These are phyloP conservation scores for Nakaseomyces uthaithaninus DNA, from an alignment of 1,139 yeast species.

Conservation along the genomic window DNA sequence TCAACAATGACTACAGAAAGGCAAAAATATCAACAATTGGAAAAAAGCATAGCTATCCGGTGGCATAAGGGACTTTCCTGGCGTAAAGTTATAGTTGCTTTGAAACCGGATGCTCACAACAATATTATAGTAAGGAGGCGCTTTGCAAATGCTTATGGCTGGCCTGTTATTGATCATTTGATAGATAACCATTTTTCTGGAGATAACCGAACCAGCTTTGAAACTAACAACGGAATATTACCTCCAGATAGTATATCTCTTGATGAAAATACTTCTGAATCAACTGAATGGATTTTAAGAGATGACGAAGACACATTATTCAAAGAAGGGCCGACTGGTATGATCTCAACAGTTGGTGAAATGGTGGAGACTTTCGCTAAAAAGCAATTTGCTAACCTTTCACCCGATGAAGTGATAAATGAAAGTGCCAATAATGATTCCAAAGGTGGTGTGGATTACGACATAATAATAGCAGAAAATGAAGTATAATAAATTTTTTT, in stretches of 20 bases:
- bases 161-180: constrained; percentile 87
- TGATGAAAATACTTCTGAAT: constrained; percentile 44
- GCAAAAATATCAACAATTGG: constrained; percentile 30
- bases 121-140: constrained; percentile 82
- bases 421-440: not conserved
- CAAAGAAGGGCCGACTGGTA: constrained; percentile 66
- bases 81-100: constrained; percentile 82
- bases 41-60: constrained; percentile 45
- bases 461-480: not conserved
- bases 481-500: not conserved
- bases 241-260: constrained; percentile 2
- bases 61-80: constrained; percentile 80
- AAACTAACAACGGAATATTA: not conserved
- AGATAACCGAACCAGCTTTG: constrained; percentile 10
- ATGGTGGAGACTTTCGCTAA: constrained; percentile 32
- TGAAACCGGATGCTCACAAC: constrained; percentile 92
- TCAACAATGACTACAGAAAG: constrained; percentile 6
- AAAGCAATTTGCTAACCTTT: constrained; percentile 10
- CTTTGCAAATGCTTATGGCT: constrained; percentile 92
- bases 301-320: constrained; percentile 43
- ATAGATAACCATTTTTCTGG: constrained; percentile 51
- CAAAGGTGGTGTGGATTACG: not conserved
- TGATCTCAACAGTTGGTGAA: constrained; percentile 55
- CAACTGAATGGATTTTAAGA: constrained; percentile 61
- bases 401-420: not conserved